Conservation (phyloP, 306 rosid species). For the Pterocarpus macrocarpus region DNA sequence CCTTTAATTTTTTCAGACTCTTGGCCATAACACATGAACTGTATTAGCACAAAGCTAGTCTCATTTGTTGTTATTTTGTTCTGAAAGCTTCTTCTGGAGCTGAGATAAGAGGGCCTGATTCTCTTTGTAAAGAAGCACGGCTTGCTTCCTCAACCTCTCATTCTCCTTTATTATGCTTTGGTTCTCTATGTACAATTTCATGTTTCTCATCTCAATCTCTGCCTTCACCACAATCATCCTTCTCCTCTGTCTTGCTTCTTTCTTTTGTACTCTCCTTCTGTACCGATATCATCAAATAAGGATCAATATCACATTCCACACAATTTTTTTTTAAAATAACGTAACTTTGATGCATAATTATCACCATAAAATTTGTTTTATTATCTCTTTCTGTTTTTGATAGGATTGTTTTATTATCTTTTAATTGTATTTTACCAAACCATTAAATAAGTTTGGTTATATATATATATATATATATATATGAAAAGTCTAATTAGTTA, state of each 20-base stretch:
- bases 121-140: conserved; percentile 82
- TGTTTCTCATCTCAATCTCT: conserved; percentile 75
- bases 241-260: conserved; percentile 47
- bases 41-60: neutral
- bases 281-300: conserved; percentile 23
- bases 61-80: conserved; percentile 31
- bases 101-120: conserved; percentile 69
- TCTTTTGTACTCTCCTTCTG: conserved; percentile 62
- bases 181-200: conserved; percentile 73
- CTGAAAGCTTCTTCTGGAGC: conserved; percentile 58
- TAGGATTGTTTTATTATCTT: neutral
- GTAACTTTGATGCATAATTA: no score
- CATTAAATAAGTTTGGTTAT: neutral
- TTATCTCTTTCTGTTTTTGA: no score
- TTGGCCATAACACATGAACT: conserved; percentile 9
- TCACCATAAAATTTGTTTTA: no score
- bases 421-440: neutral
- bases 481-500: no score
- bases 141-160: conserved; percentile 74
- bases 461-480: no score
- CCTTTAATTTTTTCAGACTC: conserved; percentile 30
- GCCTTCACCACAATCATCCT: conserved; percentile 34
- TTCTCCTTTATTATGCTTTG: conserved; percentile 77
- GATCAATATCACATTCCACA: neutral
- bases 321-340: neutral